Evolutionary conservation across 225 moss, liverwort and hornwort genomes (phyloP), one percentile per base, ranked within the genome.

Genomic region (Marchantia polymorpha): DNA sequence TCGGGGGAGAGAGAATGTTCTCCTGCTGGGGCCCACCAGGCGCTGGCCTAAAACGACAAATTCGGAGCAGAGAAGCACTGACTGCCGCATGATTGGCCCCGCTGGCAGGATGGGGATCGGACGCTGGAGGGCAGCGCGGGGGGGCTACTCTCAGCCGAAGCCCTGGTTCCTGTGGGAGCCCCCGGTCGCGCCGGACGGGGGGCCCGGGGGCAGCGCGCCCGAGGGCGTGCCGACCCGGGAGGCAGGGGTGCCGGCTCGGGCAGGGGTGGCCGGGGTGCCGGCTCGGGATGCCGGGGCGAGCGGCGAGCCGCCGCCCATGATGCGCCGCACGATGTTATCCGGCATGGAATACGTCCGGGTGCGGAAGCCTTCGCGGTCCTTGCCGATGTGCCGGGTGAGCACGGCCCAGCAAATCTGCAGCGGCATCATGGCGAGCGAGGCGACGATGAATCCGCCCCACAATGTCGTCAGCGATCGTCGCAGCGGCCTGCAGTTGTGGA

Each of bases 371-470:
- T 69, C 79, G 29, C 84, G 83, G 51, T 85, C 74, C 39, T 74
- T 17, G 64, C 52, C 72, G 19, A 82, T 78, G 55, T 60, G 77
- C 64, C 75, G 81, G 31, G 81, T 81, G 26, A 87, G 82, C 12
- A 87, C 23, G 2, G 80, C 75, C 77, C 83, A 89, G 39, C 86
- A 80, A 22, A 88, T 78, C 82, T 88, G 80, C 63, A 90, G 71
- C 51, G 87, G 79, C 85, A 90, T 90, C 81, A 92, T 72, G 17
- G 88, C 85, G 46, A 90, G 64, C 4, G 89, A 89, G 22, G 85
- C 88, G 79, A 87, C 79, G 39, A 90, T 39, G 67, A 90, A 92
- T 11, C 85, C 82, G 60, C 78, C 78, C 92, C 92, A 92, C 11
- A 92, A 87, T 15, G 79, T 61, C 46, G 66, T 83, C 15, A 92